Base-by-base conservation (phyloP, 192 early-diverging fungal species). In the Cladochytrium replicatum region DNA sequence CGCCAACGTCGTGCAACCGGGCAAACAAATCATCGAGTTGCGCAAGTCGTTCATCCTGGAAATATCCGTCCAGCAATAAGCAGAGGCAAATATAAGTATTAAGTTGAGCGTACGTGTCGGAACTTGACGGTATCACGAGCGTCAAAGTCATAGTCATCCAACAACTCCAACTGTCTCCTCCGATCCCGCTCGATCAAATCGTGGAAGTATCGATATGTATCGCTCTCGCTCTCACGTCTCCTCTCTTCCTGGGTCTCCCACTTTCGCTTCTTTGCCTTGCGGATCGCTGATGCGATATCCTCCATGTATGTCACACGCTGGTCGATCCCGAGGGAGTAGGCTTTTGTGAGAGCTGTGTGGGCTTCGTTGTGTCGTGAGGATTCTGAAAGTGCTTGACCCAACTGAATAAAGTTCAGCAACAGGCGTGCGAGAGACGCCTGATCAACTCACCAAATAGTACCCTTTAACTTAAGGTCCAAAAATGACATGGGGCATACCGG, bases 221-320 rank as follows among this genome's bases (percentile, higher is more conserved):
- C 82, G 2, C 68, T 67, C 19, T 82, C 74, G 11, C 65, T 42
- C 40, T 81, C 53, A 0, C 79, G 61, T 9, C 75, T 69, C 39
- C 66, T 47, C 5, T 34, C 44, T 38, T 89, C 84, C 17, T 66
- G 57, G 25, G 73, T 47, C 34, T 87, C 80, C 83, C 86, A 90
- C 41, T 70, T 78, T 50, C 68, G 67, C 32, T 82, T 81, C 48
- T 80, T 73, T 9, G 85, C 87, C 41, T 64, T 60, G 15, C 76
- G 49, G 32, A 81, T 57, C 38, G 76, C 70, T 39, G 64, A 50
- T 1, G 75, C 53, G 39, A 87, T 87, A 24, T 85, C 83, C 43
- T 78, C 75, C 7, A 60, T 57, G 42, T 70, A 86, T n/a, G 53
- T 43, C 3, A 75, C 73, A n/a, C 66, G 57, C 39, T 77, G 69